phyloP scores from a whole-genome alignment of 1,284 basidiomycete species.

The Pyrrhoderma noxium region DNA sequence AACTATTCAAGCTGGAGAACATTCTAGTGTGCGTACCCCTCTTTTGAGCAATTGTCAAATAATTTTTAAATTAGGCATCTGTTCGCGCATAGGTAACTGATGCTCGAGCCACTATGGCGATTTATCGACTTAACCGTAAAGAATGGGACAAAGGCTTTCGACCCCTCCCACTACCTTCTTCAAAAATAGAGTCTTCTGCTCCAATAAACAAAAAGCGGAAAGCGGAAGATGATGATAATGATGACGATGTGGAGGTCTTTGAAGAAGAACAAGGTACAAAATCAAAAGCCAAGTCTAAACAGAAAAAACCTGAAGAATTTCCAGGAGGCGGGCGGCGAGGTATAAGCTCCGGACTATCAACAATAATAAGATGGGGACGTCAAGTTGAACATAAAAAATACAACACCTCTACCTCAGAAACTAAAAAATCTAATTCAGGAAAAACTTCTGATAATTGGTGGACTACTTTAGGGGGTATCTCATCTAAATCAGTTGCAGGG shows the following conservation, averaged over 20 bases:
- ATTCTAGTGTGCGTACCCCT: conserved; percentile 72
- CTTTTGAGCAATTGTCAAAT: background rate
- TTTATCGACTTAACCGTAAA: conserved; percentile 83
- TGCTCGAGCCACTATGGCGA: conserved; percentile 92
- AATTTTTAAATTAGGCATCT: background rate
- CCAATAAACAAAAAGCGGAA: conserved; percentile 9
- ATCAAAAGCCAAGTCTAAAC: conserved; percentile 18
- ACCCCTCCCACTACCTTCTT: conserved; percentile 22
- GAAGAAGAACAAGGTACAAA: conserved; percentile 5
- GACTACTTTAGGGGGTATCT: background rate
- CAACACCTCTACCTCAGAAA: too few species aligned
- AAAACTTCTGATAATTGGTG: too few species aligned
- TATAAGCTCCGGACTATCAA: conserved; percentile 67
- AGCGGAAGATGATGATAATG: conserved; percentile 8
- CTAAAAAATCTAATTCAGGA: too few species aligned
- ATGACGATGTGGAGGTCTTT: conserved; percentile 4
- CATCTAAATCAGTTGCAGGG: background rate
- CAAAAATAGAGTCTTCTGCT: background rate
- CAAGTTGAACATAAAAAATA: too few species aligned
- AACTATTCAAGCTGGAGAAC: conserved; percentile 83
- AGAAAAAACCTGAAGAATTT: conserved; percentile 24
- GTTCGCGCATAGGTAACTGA: conserved; percentile 85
- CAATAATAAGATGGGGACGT: conserved; percentile 36
- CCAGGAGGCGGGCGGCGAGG: conserved; percentile 58
- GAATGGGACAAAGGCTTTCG: conserved; percentile 68